Conservation (phyloP, 2,329 filamentous ascomycete genomes). For the Alternaria metachromatica region DNA sequence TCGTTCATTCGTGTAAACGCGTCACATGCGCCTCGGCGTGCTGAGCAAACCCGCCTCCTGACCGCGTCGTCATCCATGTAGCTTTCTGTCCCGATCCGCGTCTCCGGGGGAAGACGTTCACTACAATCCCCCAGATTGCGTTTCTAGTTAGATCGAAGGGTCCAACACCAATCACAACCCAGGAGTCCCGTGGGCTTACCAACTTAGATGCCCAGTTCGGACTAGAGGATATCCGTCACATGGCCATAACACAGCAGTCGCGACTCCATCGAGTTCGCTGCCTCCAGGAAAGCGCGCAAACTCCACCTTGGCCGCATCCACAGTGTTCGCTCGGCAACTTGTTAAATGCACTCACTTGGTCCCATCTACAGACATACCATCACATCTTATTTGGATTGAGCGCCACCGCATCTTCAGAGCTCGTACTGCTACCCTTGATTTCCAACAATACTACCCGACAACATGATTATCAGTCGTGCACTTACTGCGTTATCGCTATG, state of each 20-base stretch:
- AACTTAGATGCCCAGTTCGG: slow-evolving; percentile 15
- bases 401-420: slow-evolving; percentile 12
- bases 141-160: background rate
- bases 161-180: slow-evolving; percentile 8
- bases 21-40: slow-evolving; percentile 5
- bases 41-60: background rate
- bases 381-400: slow-evolving; percentile 13
- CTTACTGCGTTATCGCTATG: slow-evolving; percentile 32
- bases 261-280: slow-evolving; percentile 7
- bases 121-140: background rate
- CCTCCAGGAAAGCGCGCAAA: slow-evolving; percentile 7
- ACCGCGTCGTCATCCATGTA: background rate
- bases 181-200: slow-evolving; percentile 5
- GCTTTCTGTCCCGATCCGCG: background rate
- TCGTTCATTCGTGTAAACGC: background rate
- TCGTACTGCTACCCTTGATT: slow-evolving; percentile 9
- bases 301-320: background rate
- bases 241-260: slow-evolving; percentile 1
- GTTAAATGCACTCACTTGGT: slow-evolving; percentile 9
- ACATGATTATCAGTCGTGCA: slow-evolving; percentile 36
- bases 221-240: slow-evolving; percentile 9
- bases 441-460: slow-evolving; percentile 12
- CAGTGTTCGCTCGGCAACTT: slow-evolving; percentile 2
- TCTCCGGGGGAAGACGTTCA: background rate
- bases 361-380: slow-evolving; percentile 10